Evolutionary conservation across 371 early-diverging fungal genomes (phyloP), one percentile per base, ranked within the genome.

Genomic region (Mucor indicus): DNA sequence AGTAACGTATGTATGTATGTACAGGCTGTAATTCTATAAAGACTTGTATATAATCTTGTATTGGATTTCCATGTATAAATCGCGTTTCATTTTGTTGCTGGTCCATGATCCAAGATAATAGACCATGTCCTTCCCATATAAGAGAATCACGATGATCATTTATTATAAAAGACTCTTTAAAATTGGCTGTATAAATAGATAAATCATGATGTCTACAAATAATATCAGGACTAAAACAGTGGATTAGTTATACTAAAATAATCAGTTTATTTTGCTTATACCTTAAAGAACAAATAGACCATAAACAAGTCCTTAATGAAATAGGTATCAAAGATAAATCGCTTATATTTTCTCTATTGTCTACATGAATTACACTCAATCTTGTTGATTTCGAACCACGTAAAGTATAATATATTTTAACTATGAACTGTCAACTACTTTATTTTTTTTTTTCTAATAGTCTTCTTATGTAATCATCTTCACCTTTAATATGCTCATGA

Each of bases 111-210:
- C 67, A 71, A 20, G 71, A 66, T 22, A 75, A 13, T 6, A 71
- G 39, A 4, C 75, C 75, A 39, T 68, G 75, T 2, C 75, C 75
- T 53, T 75, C 72, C 75, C 75, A 75, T 16, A 73, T 62, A 25
- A 56, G 32, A 23, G 47, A 39, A 38, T 61, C 20, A 17, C 40
- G 39, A 21, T 45, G 38, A 24, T 44, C 39, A 22, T 27, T 52
- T 22, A 35, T 38, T 13, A 39, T 42, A 57, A 35, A 30, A 36
- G 68, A 53, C 44, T 75, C 75, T 38, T 63, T 56, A 25, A 66
- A 67, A 51, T 67, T 68, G 21, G 69, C 75, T 29, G 67, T 64
- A 37, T 75, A 75, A 23, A 75, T 55, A 27, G 75, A 61, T 25
- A 66, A 50, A 40, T 75, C 75, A 43, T 71, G 69, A 38, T 67